Evolutionary conservation across 805 yeast genomes (phyloP), one percentile per base, ranked within the genome.

Genomic region (Isabelozyma pseudorhagii): DNA sequence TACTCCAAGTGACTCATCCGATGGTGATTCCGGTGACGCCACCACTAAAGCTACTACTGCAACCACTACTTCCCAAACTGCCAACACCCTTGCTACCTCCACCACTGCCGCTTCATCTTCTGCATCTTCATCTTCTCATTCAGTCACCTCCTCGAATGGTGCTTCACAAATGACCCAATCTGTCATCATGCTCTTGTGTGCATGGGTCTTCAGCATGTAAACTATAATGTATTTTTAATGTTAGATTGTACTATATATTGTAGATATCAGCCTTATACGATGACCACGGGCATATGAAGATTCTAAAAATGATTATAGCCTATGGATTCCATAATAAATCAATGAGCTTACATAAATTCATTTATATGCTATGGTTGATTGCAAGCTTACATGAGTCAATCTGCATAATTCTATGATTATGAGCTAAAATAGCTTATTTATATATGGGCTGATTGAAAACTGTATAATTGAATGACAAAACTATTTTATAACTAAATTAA

Each of bases 401-500:
- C 25, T 21, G 2, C 5, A 21, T 21, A 21, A 4, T 21, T 21
- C 25, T 15, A 15, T 15, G 17, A 15, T 15, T 15, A 15, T 15
- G 17, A 15, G 17, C 17, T 15, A 15, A 1, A 15, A 15, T 15
- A 15, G 25, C 25, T 15, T 21, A 21, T 21, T 21, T 21, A 21
- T 21, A 6, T 21, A 21, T 21, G 25, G 5, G 25, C 25, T 21
- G 25, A 21, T 21, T 21, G 25, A 21, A 21, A 5, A 21, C 25
- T 21, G 25, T 21, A 31, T 9, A 31, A 31, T 31, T 10, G 36
- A 31, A 31, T 31, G 36, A 31, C 10, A 31, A 13, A 11, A 38
- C 11, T 38, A 15, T 38, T 13, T 38, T 17, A 1, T 17, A 14
- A 9, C 50, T 43, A 60, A 46, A 60, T 59, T 38, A 60, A 53